Evolutionary conservation across 495 filamentous ascomycete genomes (phyloP).

Genomic region (Penicillium ochrochloron): DNA sequence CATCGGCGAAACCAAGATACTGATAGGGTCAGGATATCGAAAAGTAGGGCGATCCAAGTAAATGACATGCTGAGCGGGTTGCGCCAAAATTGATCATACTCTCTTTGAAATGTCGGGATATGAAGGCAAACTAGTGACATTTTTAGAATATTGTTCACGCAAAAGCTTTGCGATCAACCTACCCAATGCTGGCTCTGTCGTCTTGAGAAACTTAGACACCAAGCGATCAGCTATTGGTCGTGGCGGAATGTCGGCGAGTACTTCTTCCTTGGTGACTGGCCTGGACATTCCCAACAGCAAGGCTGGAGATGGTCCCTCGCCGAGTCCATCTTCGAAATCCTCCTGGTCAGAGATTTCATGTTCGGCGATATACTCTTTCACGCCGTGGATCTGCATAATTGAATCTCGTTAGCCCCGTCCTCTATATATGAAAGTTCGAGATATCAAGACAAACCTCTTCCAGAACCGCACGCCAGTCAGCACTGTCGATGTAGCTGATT

Average conservation of each 20-base stretch:
- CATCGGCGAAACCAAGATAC: slow-evolving; percentile 36
- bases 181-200: slow-evolving; percentile 48
- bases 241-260: slow-evolving; percentile 47
- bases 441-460: slow-evolving; percentile 44
- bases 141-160: not conserved
- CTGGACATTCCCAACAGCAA: slow-evolving; percentile 48
- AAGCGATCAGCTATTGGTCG: slow-evolving; percentile 48
- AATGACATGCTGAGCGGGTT: slow-evolving; percentile 37
- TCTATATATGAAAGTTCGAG: not conserved
- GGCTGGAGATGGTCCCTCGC: slow-evolving; percentile 36
- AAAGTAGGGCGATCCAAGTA: slow-evolving; percentile 46
- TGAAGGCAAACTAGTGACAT: slow-evolving; percentile 41
- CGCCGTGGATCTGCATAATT: slow-evolving; percentile 42
- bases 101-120: slow-evolving; percentile 48
- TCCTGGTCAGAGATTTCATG: slow-evolving; percentile 34
- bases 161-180: not conserved
- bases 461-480: slow-evolving; percentile 56
- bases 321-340: slow-evolving; percentile 25
- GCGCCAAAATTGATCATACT: slow-evolving; percentile 47
- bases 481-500: slow-evolving; percentile 53
- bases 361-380: slow-evolving; percentile 37
- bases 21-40: slow-evolving; percentile 39
- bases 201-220: slow-evolving; percentile 50
- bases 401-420: not conserved
- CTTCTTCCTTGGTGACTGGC: slow-evolving; percentile 38